Evolutionary conservation across 495 filamentous ascomycete species (phyloP), one percentile per base, ranked within the genome.

Genomic region (Penicillium cinerascens): DNA sequence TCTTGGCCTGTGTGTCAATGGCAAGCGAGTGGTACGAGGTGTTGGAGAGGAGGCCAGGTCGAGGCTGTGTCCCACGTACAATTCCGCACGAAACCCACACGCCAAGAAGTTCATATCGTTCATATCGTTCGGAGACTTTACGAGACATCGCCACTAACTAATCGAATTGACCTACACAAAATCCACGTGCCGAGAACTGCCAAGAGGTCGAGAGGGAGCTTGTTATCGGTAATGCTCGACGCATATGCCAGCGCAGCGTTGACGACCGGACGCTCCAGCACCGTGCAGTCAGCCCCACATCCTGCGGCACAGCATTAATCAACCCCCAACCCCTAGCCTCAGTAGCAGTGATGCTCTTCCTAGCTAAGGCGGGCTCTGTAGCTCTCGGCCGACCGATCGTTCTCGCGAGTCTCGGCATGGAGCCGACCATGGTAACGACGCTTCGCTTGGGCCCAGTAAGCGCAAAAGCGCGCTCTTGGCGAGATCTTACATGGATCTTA

Each of bases 371-470:
- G 61, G 88, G 70, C 70, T 88, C 87, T 64, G 78, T 79, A 2
- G 87, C 84, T 25, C 86, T 70, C 65, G 83, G 84, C 37, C 74
- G 59, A 3, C 86, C 85, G 33, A 87, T 66, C 1, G 72, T 82
- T n/a, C 80, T 63, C 15, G 82, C 65, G 10, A 91, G 60, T 23
- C 88, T 74, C 1, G 86, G 85, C 48, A 92, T 63, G 20, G 77
- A 84, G 4, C 86, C 86, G 4, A 83, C 84, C 17, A 86, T 62
- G n/a, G 87, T 77, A 41, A 81, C 78, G 7, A 89, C 80, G 20
- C 86, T 87, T 17, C 83, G 73, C 52, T 77, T 79, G 1, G 79
- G 81, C 63, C 88, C 87, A 0, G 84, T 84, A 7, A 89, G 68
- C 2, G 62, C 74, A 56, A 89, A 86, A 58, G 61, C 0, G 82